Evolutionary conservation across 768 basidiomycete genomes (phyloP).

Genomic region (Obba rivulosa): DNA sequence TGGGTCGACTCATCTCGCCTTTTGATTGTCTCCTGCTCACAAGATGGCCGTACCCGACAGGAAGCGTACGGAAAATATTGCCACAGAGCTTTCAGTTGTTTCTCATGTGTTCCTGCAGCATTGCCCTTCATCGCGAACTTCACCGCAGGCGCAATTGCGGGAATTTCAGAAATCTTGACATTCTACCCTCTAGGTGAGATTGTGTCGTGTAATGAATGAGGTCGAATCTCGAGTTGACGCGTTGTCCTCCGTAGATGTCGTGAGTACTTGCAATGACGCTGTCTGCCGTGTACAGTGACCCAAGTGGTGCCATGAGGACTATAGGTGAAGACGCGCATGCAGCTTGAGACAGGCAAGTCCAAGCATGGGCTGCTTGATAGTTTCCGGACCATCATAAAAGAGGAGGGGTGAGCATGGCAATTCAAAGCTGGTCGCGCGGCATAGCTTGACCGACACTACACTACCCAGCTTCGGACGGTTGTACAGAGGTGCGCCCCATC

Average conservation of each 20-base stretch:
- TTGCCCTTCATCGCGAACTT: constrained; percentile 88
- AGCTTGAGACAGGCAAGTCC: constrained; percentile 83
- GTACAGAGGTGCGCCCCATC: constrained; percentile 64
- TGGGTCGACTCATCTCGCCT: neutral
- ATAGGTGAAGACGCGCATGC: constrained; percentile 97
- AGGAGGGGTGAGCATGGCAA: constrained; percentile 83
- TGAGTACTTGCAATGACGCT: constrained; percentile 34
- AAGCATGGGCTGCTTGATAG: constrained; percentile 76
- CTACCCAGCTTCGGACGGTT: constrained; percentile 62
- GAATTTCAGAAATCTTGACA: constrained; percentile 76
- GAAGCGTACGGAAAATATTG: constrained; percentile 12
- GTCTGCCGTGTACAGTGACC: constrained; percentile 1
- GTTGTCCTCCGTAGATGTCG: constrained; percentile 63
- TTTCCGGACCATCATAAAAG: constrained; percentile 74
- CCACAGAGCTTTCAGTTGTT: neutral
- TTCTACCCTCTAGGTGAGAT: constrained; percentile 85
- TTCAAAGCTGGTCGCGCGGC: constrained; percentile 12
- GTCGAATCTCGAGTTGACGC: neutral
- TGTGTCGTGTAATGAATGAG: neutral
- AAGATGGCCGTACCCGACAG: constrained; percentile 10
- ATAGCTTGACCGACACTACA: too few species aligned
- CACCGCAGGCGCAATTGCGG: constrained; percentile 93
- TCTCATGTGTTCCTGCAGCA: constrained; percentile 36
- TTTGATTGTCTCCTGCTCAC: neutral
- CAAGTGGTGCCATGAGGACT: constrained; percentile 6